Percentiles rank a stretch among this genome's conserved stretches.
Conservation (phyloP, 192 early-diverging fungal genomes). For the Coemansia sp. region DNA sequence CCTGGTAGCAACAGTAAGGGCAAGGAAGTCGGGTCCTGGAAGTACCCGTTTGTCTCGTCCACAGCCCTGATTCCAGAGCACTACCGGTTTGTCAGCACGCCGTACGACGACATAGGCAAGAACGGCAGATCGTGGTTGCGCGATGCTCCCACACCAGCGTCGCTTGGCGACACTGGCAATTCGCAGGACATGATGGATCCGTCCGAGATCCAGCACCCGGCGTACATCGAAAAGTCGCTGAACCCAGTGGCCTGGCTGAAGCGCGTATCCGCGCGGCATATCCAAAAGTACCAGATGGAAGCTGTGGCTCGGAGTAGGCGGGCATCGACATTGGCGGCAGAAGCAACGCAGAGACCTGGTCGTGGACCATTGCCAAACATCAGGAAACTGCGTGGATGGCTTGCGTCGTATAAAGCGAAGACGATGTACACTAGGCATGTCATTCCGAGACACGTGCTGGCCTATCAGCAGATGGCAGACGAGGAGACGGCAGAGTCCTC, state of each 20-base stretch:
- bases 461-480: neutral
- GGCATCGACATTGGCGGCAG: neutral
- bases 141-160: conserved; percentile 16
- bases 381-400: conserved; percentile 35
- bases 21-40: neutral
- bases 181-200: conserved; percentile 7
- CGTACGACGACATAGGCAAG: conserved; percentile 41
- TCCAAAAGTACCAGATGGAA: conserved; percentile 21
- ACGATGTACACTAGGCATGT: conserved; percentile 29
- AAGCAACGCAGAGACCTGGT: neutral
- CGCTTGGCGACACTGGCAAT: neutral
- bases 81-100: conserved; percentile 33
- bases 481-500: conserved; percentile 1
- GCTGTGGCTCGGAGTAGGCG: neutral
- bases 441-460: conserved; percentile 15
- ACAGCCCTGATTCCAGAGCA: conserved; percentile 16
- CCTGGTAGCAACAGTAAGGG: conserved; percentile 1
- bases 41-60: neutral
- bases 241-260: conserved; percentile 48
- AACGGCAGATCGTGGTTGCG: conserved; percentile 32
- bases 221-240: conserved; percentile 40
- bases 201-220: conserved; percentile 11
- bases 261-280: conserved; percentile 31
- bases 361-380: conserved; percentile 9
- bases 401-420: conserved; percentile 36